Conservation (phyloP, 441 rosid species). For the Pelargonium cotyledonis region DNA sequence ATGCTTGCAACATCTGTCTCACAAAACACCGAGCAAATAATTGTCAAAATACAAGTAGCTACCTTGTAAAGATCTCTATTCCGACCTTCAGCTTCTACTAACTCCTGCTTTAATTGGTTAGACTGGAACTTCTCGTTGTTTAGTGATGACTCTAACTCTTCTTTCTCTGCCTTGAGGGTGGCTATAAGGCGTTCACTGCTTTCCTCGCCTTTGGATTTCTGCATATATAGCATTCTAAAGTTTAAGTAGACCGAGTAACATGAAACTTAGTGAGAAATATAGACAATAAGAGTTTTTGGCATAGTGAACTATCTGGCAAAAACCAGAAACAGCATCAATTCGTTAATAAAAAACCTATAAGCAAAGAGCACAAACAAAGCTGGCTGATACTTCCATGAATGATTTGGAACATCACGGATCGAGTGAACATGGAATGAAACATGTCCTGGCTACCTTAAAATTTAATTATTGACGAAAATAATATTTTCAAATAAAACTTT, state of each 20-base stretch:
- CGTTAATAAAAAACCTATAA: background rate
- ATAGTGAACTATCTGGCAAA: background rate
- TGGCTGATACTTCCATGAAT: too few species aligned
- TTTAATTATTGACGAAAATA: background rate
- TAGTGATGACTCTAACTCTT: constrained; percentile 65
- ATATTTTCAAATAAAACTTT: background rate
- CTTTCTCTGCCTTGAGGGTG: constrained; percentile 71
- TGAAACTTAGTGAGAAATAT: background rate
- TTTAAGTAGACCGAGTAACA: constrained; percentile 12
- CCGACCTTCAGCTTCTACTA: constrained; percentile 68
- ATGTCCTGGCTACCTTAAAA: background rate
- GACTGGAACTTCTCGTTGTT: constrained; percentile 66
- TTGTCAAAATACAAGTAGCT: constrained; percentile 12
- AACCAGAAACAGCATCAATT: background rate
- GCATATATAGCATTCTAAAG: constrained; percentile 19
- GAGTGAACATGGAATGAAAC: background rate
- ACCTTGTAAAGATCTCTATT: constrained; percentile 83
- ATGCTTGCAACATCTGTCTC: background rate
- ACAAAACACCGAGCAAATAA: background rate
- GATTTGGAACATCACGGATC: too few species aligned
- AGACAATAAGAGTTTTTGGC: background rate
- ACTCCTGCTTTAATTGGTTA: constrained; percentile 67
- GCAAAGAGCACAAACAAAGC: background rate
- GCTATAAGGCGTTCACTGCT: constrained; percentile 37
- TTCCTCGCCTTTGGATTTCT: constrained; percentile 51